Conservation (phyloP, 2,329 filamentous ascomycete genomes). For the Fusarium nanum region DNA sequence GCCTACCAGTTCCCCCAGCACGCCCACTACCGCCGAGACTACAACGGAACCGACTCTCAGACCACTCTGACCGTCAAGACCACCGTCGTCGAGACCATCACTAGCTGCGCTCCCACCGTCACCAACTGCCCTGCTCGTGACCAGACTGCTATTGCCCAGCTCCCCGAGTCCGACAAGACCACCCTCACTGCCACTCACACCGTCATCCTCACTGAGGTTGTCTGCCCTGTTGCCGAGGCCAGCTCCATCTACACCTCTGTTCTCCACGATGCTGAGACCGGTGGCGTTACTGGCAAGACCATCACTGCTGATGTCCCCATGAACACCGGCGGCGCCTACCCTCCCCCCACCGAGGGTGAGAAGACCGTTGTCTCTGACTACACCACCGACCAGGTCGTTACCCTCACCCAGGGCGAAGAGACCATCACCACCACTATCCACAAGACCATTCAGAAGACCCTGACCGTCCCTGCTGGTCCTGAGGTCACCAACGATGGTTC, state of each 20-base stretch:
- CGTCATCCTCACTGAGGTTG: slow-evolving; percentile 54
- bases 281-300: slow-evolving; percentile 52
- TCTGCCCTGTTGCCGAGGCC: slow-evolving; percentile 60
- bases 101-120: slow-evolving; percentile 67
- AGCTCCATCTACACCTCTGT: slow-evolving; percentile 56
- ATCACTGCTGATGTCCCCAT: slow-evolving; percentile 42
- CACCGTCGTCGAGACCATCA: slow-evolving; percentile 68
- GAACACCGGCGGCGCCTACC: slow-evolving; percentile 53
- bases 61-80: slow-evolving; percentile 63
- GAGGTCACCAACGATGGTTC: slow-evolving; percentile 32
- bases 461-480: slow-evolving; percentile 45
- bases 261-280: slow-evolving; percentile 52
- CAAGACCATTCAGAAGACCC: slow-evolving; percentile 56
- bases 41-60: slow-evolving; percentile 47
- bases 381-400: slow-evolving; percentile 51
- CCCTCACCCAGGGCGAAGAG: slow-evolving; percentile 52
- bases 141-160: slow-evolving; percentile 49
- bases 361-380: slow-evolving; percentile 45
- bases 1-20: slow-evolving; percentile 53
- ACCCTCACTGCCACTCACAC: slow-evolving; percentile 54
- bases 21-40: slow-evolving; percentile 45
- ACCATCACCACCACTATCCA: slow-evolving; percentile 59
- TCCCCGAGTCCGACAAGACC: slow-evolving; percentile 52
- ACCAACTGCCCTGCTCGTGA: slow-evolving; percentile 64
- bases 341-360: slow-evolving; percentile 29